A percentile compares a stretch with the other conserved stretches of the same genome.
phyloP scores from a whole-genome alignment of 768 basidiomycete genomes.

The Hydnomerulius pinastri region DNA sequence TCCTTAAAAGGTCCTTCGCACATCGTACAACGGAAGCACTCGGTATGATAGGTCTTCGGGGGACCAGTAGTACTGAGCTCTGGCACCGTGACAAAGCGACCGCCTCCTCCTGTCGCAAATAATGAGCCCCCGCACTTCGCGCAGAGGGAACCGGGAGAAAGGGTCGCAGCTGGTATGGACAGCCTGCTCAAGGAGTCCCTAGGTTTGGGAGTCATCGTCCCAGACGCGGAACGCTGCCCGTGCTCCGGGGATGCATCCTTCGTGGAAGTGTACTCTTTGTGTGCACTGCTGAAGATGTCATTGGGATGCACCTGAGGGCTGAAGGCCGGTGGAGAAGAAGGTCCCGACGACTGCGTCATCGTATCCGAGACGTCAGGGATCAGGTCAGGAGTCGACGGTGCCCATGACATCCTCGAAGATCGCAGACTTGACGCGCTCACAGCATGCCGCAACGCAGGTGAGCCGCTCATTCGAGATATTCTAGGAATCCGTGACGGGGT shows the following conservation, averaged over 20 bases:
- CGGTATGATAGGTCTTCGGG: slow-evolving; percentile 67
- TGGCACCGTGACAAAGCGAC: slow-evolving; percentile 74
- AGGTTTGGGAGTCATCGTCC: slow-evolving; percentile 31
- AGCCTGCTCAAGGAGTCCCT: slow-evolving; percentile 25
- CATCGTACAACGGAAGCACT: slow-evolving; percentile 73
- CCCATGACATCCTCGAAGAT: slow-evolving; percentile 32
- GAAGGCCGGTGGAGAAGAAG: slow-evolving; percentile 50
- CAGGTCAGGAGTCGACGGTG: slow-evolving; percentile 61
- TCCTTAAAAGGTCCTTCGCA: slow-evolving; percentile 69
- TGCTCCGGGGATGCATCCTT: slow-evolving; percentile 9
- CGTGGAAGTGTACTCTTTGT: slow-evolving; percentile 7
- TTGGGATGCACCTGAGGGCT: slow-evolving; percentile 30
- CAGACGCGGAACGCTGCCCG: slow-evolving; percentile 18
- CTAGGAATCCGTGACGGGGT: slow-evolving; percentile 33
- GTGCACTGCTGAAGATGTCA: slow-evolving; percentile 12
- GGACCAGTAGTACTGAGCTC: slow-evolving; percentile 41
- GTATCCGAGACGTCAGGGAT: slow-evolving; percentile 61
- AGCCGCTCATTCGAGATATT: slow-evolving; percentile 21
- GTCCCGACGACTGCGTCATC: slow-evolving; percentile 53
- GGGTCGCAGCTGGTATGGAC: slow-evolving; percentile 32
- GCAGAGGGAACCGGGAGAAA: slow-evolving; percentile 50
- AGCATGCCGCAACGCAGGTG: slow-evolving; percentile 28
- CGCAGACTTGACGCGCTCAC: slow-evolving; percentile 29
- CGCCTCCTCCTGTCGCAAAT: slow-evolving; percentile 57
- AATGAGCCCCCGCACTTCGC: slow-evolving; percentile 60